Conservation (phyloP, 805 yeast genomes). For the Starmera caribaea region DNA sequence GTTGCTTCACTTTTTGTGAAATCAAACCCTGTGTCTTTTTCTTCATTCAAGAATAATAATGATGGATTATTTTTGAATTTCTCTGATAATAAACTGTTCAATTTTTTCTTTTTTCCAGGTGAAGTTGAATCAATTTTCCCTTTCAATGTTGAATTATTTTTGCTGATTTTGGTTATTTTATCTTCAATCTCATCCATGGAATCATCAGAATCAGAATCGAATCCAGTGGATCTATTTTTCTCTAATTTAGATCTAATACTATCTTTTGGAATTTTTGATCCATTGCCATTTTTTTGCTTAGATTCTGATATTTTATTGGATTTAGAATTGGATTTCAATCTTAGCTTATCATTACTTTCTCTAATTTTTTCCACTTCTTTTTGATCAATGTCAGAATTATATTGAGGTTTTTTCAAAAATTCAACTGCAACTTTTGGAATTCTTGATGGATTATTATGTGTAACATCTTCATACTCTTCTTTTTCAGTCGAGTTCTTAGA, state of each 20-base stretch:
- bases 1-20: slow-evolving; percentile 1
- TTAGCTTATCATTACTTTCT: too few relatives aligned
- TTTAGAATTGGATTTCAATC: too few relatives aligned
- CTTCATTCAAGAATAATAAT: not conserved
- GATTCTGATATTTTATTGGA: too few relatives aligned
- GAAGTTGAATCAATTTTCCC: not conserved
- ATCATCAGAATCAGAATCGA: not conserved
- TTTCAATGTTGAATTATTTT: not conserved
- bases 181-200: not conserved
- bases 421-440: not conserved
- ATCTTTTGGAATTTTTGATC: not conserved
- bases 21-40: not conserved
- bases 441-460: not conserved
- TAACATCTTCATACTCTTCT: not conserved
- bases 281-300: too few relatives aligned
- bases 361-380: not conserved
- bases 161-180: not conserved
- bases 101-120: not conserved
- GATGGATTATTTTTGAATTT: not conserved
- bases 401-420: not conserved
- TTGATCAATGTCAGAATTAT: not conserved
- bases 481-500: not conserved
- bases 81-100: not conserved
- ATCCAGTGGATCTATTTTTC: not conserved
- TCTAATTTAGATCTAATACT: not conserved